Base-by-base conservation (phyloP, 164 flowering plant genomes). In the Hamamelis virginiana region DNA sequence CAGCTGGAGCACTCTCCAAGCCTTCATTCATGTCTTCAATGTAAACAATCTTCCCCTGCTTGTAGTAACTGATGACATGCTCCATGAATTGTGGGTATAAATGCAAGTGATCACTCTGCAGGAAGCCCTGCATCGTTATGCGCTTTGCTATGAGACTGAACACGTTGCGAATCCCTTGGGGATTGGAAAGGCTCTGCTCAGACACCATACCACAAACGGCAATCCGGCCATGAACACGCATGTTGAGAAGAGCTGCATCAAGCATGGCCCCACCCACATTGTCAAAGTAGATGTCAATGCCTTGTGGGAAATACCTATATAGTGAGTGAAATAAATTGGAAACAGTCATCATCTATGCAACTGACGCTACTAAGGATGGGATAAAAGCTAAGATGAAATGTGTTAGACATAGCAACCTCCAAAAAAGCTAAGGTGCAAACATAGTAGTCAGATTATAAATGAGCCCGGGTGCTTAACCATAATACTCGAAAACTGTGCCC, bases 251-350 rank as follows among this genome's bases (percentile, higher is more conserved):
- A 8, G 63, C 89, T 4, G 87, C 90, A 33, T 89, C 94, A 1
- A 89, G 89, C 89, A 81, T 89, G 16, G 64, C 67, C 6, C 94
- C 91, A 1, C 94, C 91, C 48, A 89, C 90, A 68, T 87, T 87
- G 16, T 89, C 91, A 47, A 89, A 87, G 76, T 85, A 87, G 58
- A 89, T 83, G 71, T 89, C 94, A 27, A 89, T 89, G 59, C 90
- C 94, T 66, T 85, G 19, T 18, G 89, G 89, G 63, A 89, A 87
- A 68, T 66, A 84, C 78, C 94, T 87, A 75, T 23, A n/a, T 8
- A 26, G 5, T 0, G 1, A 48, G 19, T 16, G 16, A 44, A 9
- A 18, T n/a, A 46, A 25, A n/a, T n/a, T n/a, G n/a, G n/a, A n/a
- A n/a, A n/a, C n/a, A n/a, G n/a, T n/a, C n/a, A n/a, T n/a, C n/a